phyloP scores from a whole-genome alignment of 495 filamentous ascomycete species.

The Beverwykella pulmonaria region DNA sequence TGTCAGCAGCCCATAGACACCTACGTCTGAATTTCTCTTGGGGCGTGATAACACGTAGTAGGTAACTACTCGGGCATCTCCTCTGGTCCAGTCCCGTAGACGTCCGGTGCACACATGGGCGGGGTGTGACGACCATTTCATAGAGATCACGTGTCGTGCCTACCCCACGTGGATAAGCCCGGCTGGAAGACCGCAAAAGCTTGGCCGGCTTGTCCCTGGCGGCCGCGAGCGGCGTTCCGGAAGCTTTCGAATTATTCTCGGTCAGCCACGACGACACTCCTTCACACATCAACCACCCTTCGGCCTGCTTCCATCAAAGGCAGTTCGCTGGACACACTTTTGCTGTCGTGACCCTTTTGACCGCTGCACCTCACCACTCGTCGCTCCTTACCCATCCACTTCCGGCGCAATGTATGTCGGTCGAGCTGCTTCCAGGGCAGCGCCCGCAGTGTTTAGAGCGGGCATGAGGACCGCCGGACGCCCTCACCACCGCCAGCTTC shows the following conservation, averaged over 20 bases:
- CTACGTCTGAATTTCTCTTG: too few species aligned
- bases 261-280: slow-evolving; percentile 7
- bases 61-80: too few species aligned
- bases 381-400: slow-evolving; percentile 33
- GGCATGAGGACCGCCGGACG: slow-evolving; percentile 39
- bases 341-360: neutral
- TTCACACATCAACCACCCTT: slow-evolving; percentile 11
- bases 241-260: neutral
- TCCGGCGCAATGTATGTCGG: slow-evolving; percentile 41
- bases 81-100: too few species aligned
- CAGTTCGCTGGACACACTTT: neutral
- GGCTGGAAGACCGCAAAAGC: neutral
- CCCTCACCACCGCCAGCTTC: slow-evolving; percentile 31
- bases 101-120: too few species aligned
- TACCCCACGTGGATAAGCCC: neutral
- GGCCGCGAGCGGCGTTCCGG: neutral
- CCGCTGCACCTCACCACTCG: slow-evolving; percentile 3
- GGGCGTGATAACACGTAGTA: too few species aligned
- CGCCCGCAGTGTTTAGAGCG: slow-evolving; percentile 44
- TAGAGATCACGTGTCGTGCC: neutral
- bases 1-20: too few species aligned
- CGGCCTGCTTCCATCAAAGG: neutral
- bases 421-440: slow-evolving; percentile 38
- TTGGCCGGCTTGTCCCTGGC: neutral
- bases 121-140: too few species aligned